A percentile compares a stretch with the other conserved stretches of the same genome.
Conservation (phyloP, 148 eudicot species). For the Rhododendron molle region DNA sequence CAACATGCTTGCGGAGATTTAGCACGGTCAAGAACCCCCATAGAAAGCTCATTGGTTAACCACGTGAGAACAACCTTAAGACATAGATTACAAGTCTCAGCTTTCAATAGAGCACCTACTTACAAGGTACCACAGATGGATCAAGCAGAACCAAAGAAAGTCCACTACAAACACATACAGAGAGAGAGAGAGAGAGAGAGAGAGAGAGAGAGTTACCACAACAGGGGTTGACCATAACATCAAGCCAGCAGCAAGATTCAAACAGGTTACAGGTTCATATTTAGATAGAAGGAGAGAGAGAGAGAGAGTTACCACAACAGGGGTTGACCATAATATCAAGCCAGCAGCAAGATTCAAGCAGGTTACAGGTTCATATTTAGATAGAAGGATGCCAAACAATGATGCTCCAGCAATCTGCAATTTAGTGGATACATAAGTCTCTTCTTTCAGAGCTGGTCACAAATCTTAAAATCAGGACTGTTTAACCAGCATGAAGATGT, state of each 20-base stretch:
- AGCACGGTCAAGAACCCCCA: slow-evolving; percentile 83
- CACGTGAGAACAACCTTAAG: slow-evolving; percentile 66
- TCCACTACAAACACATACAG: not conserved
- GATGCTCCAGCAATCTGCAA: slow-evolving; percentile 92
- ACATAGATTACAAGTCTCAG: slow-evolving; percentile 10
- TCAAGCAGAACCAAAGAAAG: not conserved
- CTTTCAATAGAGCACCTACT: not conserved
- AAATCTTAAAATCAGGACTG: not conserved
- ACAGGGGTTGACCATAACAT: slow-evolving; percentile 78
- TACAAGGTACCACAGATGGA: not conserved
- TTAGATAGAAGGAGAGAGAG: slow-evolving; percentile 50
- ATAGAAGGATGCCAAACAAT: slow-evolving; percentile 70
- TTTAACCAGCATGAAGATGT: not conserved
- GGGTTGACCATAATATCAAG: slow-evolving; percentile 73
- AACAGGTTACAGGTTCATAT: slow-evolving; percentile 80
- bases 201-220: slow-evolving; percentile 35
- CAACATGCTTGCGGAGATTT: slow-evolving; percentile 50
- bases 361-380: slow-evolving; percentile 77
- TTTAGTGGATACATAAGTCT: slow-evolving; percentile 4
- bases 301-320: slow-evolving; percentile 50
- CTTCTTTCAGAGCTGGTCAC: not conserved
- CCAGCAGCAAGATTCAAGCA: slow-evolving; percentile 85
- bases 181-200: not conserved
- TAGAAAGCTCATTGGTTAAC: slow-evolving; percentile 76
- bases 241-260: slow-evolving; percentile 76